Conservation (phyloP, 371 early-diverging fungal genomes). For the Amoeboaphelidium occidentale region DNA sequence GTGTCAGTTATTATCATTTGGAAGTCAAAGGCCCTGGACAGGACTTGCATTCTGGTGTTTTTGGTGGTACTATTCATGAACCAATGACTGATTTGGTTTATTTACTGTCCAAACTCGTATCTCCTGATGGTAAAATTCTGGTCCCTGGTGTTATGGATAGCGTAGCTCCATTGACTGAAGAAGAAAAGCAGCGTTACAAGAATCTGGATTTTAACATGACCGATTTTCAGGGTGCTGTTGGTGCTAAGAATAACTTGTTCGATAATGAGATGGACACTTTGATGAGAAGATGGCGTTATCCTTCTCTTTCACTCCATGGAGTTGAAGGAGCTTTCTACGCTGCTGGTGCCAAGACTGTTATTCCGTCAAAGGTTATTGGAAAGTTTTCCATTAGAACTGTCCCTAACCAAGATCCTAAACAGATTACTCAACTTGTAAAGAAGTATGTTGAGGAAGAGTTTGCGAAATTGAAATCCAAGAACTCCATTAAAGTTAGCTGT, state of each 20-base stretch:
- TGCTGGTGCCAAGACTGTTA: constrained; percentile 85
- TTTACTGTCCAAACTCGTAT: constrained; percentile 59
- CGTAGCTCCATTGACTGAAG: constrained; percentile 55
- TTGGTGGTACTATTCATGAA: constrained; percentile 79
- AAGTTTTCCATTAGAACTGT: constrained; percentile 82
- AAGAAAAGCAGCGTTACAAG: constrained; percentile 56
- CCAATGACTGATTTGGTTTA: constrained; percentile 81
- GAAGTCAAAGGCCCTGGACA: constrained; percentile 40
- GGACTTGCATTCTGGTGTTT: constrained; percentile 90
- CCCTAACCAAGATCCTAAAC: constrained; percentile 65
- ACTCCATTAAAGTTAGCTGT: constrained; percentile 39
- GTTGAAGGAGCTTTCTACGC: constrained; percentile 79
- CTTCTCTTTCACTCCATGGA: constrained; percentile 84
- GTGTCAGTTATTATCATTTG: constrained; percentile 66
- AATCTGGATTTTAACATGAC: constrained; percentile 45
- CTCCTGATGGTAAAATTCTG: constrained; percentile 59
- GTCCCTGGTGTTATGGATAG: constrained; percentile 63
- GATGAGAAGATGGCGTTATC: constrained; percentile 67
- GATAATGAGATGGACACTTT: constrained; percentile 42
- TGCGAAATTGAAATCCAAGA: constrained; percentile 64
- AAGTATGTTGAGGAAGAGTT: constrained; percentile 53
- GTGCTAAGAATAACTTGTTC: constrained; percentile 47
- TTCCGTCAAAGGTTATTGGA: constrained; percentile 81
- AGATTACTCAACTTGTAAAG: constrained; percentile 41
- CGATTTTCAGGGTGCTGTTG: constrained; percentile 58